phyloP scores from a whole-genome alignment of 495 filamentous ascomycete genomes.

The Penicillium parvum region DNA sequence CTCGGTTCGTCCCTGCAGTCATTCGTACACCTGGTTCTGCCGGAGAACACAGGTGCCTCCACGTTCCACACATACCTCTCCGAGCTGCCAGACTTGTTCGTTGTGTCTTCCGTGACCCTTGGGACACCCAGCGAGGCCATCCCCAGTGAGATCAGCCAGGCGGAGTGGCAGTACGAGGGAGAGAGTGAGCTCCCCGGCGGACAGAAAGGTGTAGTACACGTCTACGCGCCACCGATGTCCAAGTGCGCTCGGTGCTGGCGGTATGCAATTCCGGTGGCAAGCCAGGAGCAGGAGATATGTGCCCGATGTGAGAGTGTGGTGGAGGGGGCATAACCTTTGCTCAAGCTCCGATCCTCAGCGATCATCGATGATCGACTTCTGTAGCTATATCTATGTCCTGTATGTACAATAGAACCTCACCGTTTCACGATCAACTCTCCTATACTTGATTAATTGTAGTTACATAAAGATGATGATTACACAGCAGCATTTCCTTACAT shows the following conservation, averaged over 20 bases:
- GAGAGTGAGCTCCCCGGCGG: conserved; percentile 49
- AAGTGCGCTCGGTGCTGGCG: conserved; percentile 92
- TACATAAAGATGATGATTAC: too few species aligned
- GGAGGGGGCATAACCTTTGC: conserved; percentile 27
- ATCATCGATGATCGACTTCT: not conserved
- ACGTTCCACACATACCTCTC: conserved; percentile 51
- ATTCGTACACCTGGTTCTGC: conserved; percentile 50
- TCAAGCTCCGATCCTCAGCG: conserved; percentile 5
- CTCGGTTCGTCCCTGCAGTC: conserved; percentile 73
- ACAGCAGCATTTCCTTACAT: too few species aligned
- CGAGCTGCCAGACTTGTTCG: conserved; percentile 70
- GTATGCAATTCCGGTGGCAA: conserved; percentile 53
- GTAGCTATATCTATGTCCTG: not conserved
- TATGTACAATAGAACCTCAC: not conserved
- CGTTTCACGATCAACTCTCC: too few species aligned
- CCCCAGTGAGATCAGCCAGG: conserved; percentile 22
- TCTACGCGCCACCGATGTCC: conserved; percentile 58
- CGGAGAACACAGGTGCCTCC: conserved; percentile 9
- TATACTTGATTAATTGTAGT: too few species aligned
- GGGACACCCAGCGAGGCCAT: conserved; percentile 27
- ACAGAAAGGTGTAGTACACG: conserved; percentile 48
- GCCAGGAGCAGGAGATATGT: conserved; percentile 64
- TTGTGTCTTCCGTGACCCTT: conserved; percentile 65
- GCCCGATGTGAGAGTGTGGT: conserved; percentile 68
- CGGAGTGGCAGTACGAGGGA: conserved; percentile 52